Conservation (phyloP, 306 rosid genomes). For the Vigna radiata region DNA sequence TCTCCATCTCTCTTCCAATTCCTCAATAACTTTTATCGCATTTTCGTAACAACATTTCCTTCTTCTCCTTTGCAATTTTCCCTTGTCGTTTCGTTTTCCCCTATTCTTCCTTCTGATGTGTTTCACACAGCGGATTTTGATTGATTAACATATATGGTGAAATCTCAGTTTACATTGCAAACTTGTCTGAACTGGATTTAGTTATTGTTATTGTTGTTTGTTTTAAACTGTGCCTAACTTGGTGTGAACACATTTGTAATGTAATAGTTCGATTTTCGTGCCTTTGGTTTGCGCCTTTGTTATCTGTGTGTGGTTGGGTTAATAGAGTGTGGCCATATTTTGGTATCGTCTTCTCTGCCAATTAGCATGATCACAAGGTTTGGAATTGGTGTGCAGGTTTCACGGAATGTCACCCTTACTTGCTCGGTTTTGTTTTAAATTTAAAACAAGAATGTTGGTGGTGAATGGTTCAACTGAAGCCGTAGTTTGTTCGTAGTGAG, state of each 20-base stretch:
- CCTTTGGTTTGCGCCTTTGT: constrained; percentile 31
- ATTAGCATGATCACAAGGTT: constrained; percentile 2
- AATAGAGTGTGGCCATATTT: constrained; percentile 23
- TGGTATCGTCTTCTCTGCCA: background rate
- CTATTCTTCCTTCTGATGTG: background rate
- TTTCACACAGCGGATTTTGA: constrained; percentile 25
- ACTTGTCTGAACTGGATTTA: constrained; percentile 35
- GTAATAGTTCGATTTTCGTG: constrained; percentile 33
- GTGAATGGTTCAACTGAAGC: constrained; percentile 15
- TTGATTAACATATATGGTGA: constrained; percentile 3
- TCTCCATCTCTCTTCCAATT: constrained; percentile 21
- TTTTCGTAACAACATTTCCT: background rate
- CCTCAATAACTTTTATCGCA: background rate
- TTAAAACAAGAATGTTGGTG: background rate
- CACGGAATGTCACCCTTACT: background rate
- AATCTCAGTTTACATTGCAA: constrained; percentile 36
- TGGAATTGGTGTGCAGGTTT: background rate
- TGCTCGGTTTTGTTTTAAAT: background rate
- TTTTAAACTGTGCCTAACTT: constrained; percentile 34
- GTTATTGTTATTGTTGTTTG: constrained; percentile 5
- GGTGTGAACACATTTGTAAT: constrained; percentile 32
- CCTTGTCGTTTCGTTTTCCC: background rate
- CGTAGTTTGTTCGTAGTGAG: background rate
- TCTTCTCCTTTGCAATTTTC: background rate
- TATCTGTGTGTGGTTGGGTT: constrained; percentile 33